A percentile compares a stretch with the other conserved stretches of the same genome.
phyloP scores from a whole-genome alignment of 2,329 filamentous ascomycete genomes.

The Fusarium papillatum region DNA sequence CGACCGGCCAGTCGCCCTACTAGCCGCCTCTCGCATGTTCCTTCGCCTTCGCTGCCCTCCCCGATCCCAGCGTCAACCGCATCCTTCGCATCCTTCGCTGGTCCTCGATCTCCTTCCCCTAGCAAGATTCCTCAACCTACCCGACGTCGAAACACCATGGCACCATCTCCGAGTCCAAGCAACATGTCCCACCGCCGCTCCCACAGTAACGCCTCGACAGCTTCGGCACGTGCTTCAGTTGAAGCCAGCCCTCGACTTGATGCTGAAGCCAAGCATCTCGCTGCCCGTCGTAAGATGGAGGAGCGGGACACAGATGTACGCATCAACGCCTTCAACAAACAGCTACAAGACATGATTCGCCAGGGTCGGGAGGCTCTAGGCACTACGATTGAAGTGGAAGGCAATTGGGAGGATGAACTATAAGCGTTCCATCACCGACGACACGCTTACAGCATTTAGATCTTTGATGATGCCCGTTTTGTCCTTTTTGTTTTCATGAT shows the following conservation, averaged over 20 bases:
- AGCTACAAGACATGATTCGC: constrained; percentile 87
- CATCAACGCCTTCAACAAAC: constrained; percentile 83
- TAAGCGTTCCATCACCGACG: constrained; percentile 26
- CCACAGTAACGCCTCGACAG: constrained; percentile 59
- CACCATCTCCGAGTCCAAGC: constrained; percentile 31
- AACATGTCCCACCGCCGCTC: constrained; percentile 55
- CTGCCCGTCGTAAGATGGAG: constrained; percentile 78
- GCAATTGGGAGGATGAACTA: constrained; percentile 59
- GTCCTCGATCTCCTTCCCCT: constrained; percentile 51
- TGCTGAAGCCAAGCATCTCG: constrained; percentile 79
- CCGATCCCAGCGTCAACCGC: constrained; percentile 47
- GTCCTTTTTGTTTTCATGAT: constrained; percentile 2
- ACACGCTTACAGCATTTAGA: constrained; percentile 10
- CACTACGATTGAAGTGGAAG: constrained; percentile 74
- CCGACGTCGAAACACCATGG: constrained; percentile 29
- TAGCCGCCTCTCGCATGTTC: constrained; percentile 58
- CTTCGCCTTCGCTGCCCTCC: constrained; percentile 31
- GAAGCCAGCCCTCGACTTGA: constrained; percentile 64
- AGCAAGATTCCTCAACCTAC: constrained; percentile 57
- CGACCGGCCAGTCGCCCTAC: constrained; percentile 48
- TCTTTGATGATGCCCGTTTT: constrained; percentile 6
- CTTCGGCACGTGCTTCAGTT: constrained; percentile 48
- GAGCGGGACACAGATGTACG: constrained; percentile 85
- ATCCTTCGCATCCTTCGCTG: constrained; percentile 49
- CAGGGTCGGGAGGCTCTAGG: constrained; percentile 91